These are phyloP conservation scores for Lepidium sativum DNA, from an alignment of 345 rosid species.

Conservation along the genomic window DNA sequence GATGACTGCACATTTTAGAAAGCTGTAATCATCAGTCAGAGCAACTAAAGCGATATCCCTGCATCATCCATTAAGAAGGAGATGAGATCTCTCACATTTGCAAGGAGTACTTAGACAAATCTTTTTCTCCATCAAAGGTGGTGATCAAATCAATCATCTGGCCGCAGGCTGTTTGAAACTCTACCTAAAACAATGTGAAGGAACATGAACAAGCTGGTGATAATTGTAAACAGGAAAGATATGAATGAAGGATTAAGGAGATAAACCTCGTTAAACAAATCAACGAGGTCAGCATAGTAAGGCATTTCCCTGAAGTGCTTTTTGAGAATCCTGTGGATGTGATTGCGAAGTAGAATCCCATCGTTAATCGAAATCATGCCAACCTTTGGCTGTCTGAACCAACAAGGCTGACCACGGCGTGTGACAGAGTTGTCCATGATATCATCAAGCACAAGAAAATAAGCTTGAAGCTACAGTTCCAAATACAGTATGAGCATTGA, in stretches of 20 bases:
- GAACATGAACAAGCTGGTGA: no score
- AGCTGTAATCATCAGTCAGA: constrained; percentile 3
- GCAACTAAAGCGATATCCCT: not conserved
- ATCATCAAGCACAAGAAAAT: constrained; percentile 70
- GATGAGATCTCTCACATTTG: constrained; percentile 7
- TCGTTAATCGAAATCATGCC: constrained; percentile 65
- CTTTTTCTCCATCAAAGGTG: constrained; percentile 59
- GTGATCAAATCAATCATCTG: constrained; percentile 82
- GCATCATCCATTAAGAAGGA: not conserved
- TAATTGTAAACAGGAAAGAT: no score
- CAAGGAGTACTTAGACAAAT: constrained; percentile 54
- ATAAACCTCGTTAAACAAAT: constrained; percentile 49
- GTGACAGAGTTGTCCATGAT: constrained; percentile 77
- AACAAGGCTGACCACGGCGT: constrained; percentile 81
- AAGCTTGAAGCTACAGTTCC: constrained; percentile 64
- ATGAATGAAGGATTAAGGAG: no score
- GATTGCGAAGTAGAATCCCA: constrained; percentile 54
- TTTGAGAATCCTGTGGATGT: constrained; percentile 49
- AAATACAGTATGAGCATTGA: not conserved
- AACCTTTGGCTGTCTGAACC: constrained; percentile 76
- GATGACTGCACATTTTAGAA: constrained; percentile 43
- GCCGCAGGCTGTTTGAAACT: constrained; percentile 69
- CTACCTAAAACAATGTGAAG: constrained; percentile 38
- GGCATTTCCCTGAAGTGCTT: constrained; percentile 45
- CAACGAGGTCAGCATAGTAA: constrained; percentile 55